Conservation (phyloP, 225 moss, liverwort and hornwort species). For the Sphagnum tenellum region DNA sequence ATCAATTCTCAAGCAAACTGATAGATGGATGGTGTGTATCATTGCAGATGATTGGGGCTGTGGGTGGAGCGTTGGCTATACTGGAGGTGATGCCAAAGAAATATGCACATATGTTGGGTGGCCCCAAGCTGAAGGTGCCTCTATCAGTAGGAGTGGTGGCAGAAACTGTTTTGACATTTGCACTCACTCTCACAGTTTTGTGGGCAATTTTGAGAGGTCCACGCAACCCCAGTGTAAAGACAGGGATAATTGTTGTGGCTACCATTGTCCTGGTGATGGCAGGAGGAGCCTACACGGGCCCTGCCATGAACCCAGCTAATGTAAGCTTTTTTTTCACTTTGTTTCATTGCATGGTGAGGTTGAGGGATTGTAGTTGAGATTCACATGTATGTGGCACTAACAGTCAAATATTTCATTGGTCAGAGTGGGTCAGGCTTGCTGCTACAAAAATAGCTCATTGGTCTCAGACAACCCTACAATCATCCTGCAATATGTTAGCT, state of each 20-base stretch:
- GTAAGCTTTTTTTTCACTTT: conserved; percentile 4
- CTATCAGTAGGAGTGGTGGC: conserved; percentile 36
- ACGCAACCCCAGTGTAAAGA: conserved; percentile 39
- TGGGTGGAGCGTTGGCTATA: conserved; percentile 42
- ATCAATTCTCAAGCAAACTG: not conserved
- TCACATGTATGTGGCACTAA: too few relatives aligned
- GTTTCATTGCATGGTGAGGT: not conserved
- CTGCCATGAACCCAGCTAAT: conserved; percentile 75
- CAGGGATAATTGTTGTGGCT: conserved; percentile 33
- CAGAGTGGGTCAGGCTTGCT: too few relatives aligned
- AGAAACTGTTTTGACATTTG: conserved; percentile 54
- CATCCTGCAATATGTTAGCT: too few relatives aligned
- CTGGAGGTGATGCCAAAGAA: conserved; percentile 41
- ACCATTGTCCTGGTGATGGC: conserved; percentile 40
- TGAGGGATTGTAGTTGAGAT: too few relatives aligned
- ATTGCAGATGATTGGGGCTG: conserved; percentile 48
- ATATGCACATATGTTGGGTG: conserved; percentile 48
- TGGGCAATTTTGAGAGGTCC: conserved; percentile 55
- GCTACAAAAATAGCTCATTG: too few relatives aligned
- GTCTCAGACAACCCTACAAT: too few relatives aligned
- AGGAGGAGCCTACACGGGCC: conserved; percentile 54
- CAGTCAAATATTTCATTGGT: too few relatives aligned
- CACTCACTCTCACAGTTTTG: conserved; percentile 64
- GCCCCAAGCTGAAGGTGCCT: conserved; percentile 49
- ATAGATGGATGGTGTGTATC: not conserved